Evolutionary conservation across 371 early-diverging fungal genomes (phyloP).

Genomic region (Saksenaea oblongispora): DNA sequence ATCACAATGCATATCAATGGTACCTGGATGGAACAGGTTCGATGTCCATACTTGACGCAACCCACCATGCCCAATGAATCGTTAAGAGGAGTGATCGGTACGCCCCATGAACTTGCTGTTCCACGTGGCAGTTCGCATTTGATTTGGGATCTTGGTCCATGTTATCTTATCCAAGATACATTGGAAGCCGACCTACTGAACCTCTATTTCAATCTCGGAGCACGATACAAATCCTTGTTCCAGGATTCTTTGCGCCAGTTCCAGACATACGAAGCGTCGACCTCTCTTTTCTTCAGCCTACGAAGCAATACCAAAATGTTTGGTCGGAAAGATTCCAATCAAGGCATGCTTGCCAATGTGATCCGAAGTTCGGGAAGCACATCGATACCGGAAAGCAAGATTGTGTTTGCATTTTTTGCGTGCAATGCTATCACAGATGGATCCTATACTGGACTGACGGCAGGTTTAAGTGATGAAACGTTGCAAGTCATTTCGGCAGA

Average conservation of each 20-base stretch:
- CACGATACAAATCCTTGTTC: conserved; percentile 65
- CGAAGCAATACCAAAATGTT: conserved; percentile 41
- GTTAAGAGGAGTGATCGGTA: conserved; percentile 44
- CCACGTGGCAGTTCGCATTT: conserved; percentile 25
- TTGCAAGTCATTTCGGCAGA: conserved; percentile 18
- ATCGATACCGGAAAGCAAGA: conserved; percentile 59
- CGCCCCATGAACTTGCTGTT: conserved; percentile 32
- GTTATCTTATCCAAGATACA: conserved; percentile 62
- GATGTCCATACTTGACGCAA: conserved; percentile 60
- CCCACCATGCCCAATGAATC: conserved; percentile 38
- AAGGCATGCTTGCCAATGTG: conserved; percentile 52
- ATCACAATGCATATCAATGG: conserved; percentile 71
- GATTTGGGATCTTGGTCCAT: conserved; percentile 72
- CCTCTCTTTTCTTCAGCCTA: conserved; percentile 54
- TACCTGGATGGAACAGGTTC: conserved; percentile 52
- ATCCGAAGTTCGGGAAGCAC: conserved; percentile 55
- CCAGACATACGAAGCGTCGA: conserved; percentile 69
- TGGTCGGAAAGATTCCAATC: conserved; percentile 33
- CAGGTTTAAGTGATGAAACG: conserved; percentile 40
- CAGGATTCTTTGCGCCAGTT: conserved; percentile 71
- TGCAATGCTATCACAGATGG: conserved; percentile 55
- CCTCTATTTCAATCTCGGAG: conserved; percentile 64
- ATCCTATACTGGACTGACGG: conserved; percentile 41
- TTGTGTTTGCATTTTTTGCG: conserved; percentile 66
- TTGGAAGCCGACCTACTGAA: conserved; percentile 62